Base-by-base conservation (phyloP, 371 early-diverging fungal genomes). In the Saksenaea oblongispora region DNA sequence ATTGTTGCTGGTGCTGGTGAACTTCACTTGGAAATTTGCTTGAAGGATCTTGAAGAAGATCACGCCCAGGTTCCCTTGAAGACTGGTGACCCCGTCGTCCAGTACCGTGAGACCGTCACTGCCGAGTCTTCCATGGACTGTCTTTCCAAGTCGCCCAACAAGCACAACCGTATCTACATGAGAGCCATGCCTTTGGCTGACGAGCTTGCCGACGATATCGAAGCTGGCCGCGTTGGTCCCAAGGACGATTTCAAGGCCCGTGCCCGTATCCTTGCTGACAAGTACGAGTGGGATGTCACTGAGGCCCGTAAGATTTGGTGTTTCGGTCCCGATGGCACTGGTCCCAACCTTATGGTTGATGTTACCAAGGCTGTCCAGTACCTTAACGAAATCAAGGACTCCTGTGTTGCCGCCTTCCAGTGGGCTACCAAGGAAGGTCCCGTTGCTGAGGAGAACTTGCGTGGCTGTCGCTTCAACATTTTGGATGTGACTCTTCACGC, bases 121-220 rank as follows among this genome's bases (percentile, higher is more conserved):
- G 83, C 87, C 68, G 92, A 91, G 78, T 95, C 96, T 13, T 71
- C 78, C 63, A 81, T 91, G 56, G 72, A 73, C 66, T 88, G 90
- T 63, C 79, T 97, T 71, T 92, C 96, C 80, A 99, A 99, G 90
- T 98, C 98, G 62, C 96, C 99, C 79, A 99, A 99, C 94, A 99
- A 98, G 89, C 99, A 99, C 91, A 99, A 99, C 91, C 98, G 98
- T 94, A 89, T 99, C 85, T 98, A 91, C 90, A 93, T 99, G 97
- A 94, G 87, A 69, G 97, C 98, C 44, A 67, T 73, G 37, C 99
- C 99, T 54, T 61, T 99, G 34, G 85, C 82, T 53, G 95, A 96
- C 64, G 94, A 96, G 63, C 84, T 97, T 54, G 69, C 92, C 61
- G 69, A 71, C 53, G 93, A 84, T 44, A 92, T 99, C 58, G 95